Evolutionary conservation across 495 filamentous ascomycete genomes (phyloP).

Genomic region (Stereocaulon alpinum): DNA sequence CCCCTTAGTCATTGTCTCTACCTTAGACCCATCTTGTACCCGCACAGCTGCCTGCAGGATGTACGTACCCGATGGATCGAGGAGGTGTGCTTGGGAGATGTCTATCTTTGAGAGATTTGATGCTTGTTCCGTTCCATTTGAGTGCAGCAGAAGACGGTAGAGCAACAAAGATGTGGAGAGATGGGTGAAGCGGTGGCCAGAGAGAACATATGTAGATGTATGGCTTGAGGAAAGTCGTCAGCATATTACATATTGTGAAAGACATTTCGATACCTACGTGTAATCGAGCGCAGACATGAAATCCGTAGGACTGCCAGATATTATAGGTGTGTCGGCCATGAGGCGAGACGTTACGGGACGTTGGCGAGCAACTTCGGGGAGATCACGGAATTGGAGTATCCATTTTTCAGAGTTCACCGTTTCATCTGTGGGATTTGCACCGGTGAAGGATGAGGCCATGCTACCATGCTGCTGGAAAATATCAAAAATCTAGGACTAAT

Average conservation of each 20-base stretch:
- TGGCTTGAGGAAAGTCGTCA: conserved; percentile 27
- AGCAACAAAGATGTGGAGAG: conserved; percentile 40
- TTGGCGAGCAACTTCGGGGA: conserved; percentile 40
- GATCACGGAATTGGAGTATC: conserved; percentile 44
- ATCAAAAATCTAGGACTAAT: background rate
- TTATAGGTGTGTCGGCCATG: conserved; percentile 36
- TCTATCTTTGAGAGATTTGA: conserved; percentile 21
- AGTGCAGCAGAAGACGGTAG: conserved; percentile 31
- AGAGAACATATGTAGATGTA: conserved; percentile 38
- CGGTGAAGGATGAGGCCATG: background rate
- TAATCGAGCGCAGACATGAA: conserved; percentile 45
- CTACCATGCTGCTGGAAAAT: background rate
- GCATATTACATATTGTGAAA: conserved; percentile 16
- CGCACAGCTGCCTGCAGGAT: conserved; percentile 40
- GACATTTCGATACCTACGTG: conserved; percentile 27
- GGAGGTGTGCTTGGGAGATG: conserved; percentile 31
- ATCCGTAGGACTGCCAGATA: conserved; percentile 34
- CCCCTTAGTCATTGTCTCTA: conserved; percentile 45
- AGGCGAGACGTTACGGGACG: conserved; percentile 40
- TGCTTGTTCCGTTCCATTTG: conserved; percentile 27
- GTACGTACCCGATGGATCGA: conserved; percentile 41
- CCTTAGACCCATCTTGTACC: conserved; percentile 41
- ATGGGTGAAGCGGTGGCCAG: conserved; percentile 40
- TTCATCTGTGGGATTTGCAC: too few species aligned
- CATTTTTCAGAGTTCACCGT: conserved; percentile 26